Evolutionary conservation across 768 basidiomycete genomes (phyloP).

Genomic region (Tremella fuciformis): DNA sequence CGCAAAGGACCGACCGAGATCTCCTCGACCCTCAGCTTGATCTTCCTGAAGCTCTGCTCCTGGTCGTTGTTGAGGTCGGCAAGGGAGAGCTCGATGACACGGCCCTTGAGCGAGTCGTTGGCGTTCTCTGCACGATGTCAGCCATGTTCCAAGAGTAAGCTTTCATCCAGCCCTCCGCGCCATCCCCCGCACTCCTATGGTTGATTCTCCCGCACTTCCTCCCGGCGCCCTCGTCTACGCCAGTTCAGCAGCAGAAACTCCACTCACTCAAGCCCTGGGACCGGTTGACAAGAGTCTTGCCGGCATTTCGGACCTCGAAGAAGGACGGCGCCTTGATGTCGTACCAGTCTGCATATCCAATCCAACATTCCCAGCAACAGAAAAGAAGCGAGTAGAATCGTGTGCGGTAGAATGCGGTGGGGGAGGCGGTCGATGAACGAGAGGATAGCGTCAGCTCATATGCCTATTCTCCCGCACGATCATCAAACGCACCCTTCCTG

Average conservation of each 20-base stretch:
- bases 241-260: no score
- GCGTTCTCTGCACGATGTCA: constrained; percentile 72
- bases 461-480: background rate
- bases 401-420: background rate
- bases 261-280: constrained; percentile 94
- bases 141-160: background rate
- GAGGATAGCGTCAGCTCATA: constrained; percentile 3
- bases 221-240: no score
- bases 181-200: background rate
- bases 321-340: constrained; percentile 97
- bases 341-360: constrained; percentile 75
- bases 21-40: constrained; percentile 89
- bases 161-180: constrained; percentile 1
- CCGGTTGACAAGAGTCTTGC: constrained; percentile 97
- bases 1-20: constrained; percentile 40
- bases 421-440: background rate
- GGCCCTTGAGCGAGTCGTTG: constrained; percentile 95
- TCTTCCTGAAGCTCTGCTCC: constrained; percentile 99
- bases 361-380: background rate
- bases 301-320: constrained; percentile 93
- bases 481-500: constrained; percentile 73
- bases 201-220: background rate
- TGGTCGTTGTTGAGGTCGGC: constrained; percentile 99
- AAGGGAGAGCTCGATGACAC: constrained; percentile 91
- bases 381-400: background rate